These are phyloP conservation scores for Aspergillus brunneoviolaceus DNA, from an alignment of 2,329 filamentous ascomycete species.

Conservation along the genomic window DNA sequence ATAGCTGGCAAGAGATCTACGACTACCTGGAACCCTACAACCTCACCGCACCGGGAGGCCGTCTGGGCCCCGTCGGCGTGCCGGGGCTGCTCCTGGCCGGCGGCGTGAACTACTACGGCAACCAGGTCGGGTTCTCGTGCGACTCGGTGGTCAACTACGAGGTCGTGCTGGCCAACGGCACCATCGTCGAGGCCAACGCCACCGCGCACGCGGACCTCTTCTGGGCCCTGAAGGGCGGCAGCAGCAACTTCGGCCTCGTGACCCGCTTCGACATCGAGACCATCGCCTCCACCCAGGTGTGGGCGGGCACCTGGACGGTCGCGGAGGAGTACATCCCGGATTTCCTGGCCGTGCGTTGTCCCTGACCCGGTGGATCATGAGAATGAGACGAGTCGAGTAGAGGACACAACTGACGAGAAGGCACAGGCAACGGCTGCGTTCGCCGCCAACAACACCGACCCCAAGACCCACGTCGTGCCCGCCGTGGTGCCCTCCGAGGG, in stretches of 20 bases:
- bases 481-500: constrained; percentile 27
- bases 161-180: constrained; percentile 41
- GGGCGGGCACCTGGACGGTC: constrained; percentile 34
- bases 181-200: constrained; percentile 38
- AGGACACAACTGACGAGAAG: constrained; percentile 2
- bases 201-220: constrained; percentile 35
- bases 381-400: too few species aligned
- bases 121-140: constrained; percentile 30
- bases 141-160: constrained; percentile 33
- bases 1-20: constrained; percentile 40
- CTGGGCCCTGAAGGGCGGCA: constrained; percentile 45
- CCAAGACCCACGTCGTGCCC: constrained; percentile 32
- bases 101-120: constrained; percentile 31
- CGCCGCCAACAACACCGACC: constrained; percentile 29
- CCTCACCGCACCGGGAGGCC: constrained; percentile 27
- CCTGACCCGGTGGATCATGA: too few species aligned
- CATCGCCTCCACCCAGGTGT: constrained; percentile 30
- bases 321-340: constrained; percentile 25
- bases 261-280: constrained; percentile 42
- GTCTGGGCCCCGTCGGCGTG: constrained; percentile 31
- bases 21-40: constrained; percentile 21
- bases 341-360: constrained; percentile 24
- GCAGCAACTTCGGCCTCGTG: constrained; percentile 45
- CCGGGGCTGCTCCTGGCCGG: constrained; percentile 31
- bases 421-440: constrained; percentile 28